Base-by-base conservation (phyloP, 23 red algal species). In the Agarophyton chilense region DNA sequence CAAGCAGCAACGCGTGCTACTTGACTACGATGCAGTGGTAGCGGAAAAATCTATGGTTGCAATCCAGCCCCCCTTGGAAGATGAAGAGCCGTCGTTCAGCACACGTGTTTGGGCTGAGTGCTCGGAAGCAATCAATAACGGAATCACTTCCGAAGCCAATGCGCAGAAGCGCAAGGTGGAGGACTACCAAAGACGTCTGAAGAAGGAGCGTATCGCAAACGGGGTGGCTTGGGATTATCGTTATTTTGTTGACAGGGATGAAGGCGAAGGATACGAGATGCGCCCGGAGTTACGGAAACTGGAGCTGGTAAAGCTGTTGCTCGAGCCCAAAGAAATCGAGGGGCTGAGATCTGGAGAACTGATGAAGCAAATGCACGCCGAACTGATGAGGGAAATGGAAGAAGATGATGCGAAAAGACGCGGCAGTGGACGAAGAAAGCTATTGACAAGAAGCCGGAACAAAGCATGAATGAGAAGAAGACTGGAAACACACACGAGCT, bases 91-190 rank as follows among this genome's bases (percentile, higher is more conserved):
- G 16, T 90, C 55, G 31, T 89, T 84, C 55, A 89, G 90, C 51
- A 77, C 86, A 18, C 62, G 73, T 31, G 88, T 98, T 43, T 98
- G 96, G 96, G 83, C 68, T 10, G 52, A 77, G 26, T 93, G 88
- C 33, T 92, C 92, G 34, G 70, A 70, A 13, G 96, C 96, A 18
- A 94, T 98, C 21, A 84, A 71, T 52, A 60, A 66, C 41, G 84
- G 77, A 19, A 74, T 95, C 51, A 93, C 89, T 35, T 45, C 53
- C 19, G 53, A 34, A 38, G 96, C 96, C 4, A 95, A 87, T 29
- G 81, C 74, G 33, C 88, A 93, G 34, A 98, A 98, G 79, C 71
- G 87, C 26, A 81, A 58, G 58, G 88, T 98, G 45, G 96, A 98
- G 79, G 96, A 95, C 25, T 34, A 89, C 29, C 92, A 98, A 45